These are phyloP conservation scores for Xanthoconium stramineum DNA, from an alignment of 768 basidiomycete species.

Conservation along the genomic window DNA sequence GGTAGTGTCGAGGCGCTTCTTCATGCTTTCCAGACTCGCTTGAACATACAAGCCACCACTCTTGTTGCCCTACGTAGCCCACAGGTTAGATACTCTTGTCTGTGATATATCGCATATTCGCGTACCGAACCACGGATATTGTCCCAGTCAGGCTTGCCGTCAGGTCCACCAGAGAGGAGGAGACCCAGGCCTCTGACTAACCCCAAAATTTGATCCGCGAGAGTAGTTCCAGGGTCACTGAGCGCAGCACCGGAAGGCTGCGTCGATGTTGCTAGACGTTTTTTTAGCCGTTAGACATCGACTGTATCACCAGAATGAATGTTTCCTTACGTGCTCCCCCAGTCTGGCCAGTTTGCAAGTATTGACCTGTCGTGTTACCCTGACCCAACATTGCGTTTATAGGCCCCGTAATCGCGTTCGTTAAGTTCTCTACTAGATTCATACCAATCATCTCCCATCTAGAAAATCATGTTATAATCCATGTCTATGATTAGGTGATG, in stretches of 20 bases:
- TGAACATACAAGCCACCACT: conserved; percentile 16
- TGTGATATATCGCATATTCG: background rate
- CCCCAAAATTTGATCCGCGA: background rate
- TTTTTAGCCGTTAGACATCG: too few relatives aligned
- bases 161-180: background rate
- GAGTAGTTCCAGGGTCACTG: background rate
- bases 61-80: background rate
- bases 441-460: conserved; percentile 15
- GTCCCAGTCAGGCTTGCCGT: background rate
- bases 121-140: background rate
- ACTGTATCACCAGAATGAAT: too few relatives aligned
- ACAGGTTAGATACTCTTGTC: background rate
- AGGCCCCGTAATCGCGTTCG: conserved; percentile 9
- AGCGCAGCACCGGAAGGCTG: background rate
- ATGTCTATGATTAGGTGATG: too few relatives aligned
- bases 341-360: background rate
- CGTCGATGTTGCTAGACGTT: too few relatives aligned
- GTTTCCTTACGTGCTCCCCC: too few relatives aligned
- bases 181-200: background rate
- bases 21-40: conserved; percentile 8
- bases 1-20: conserved; percentile 7
- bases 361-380: background rate
- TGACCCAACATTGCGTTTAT: conserved; percentile 9
- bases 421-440: conserved; percentile 15
- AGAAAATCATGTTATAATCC: background rate